Evolutionary conservation across 2,329 filamentous ascomycete genomes (phyloP), one percentile per base, ranked within the genome.

Genomic region (Atkinsonella hypoxylon): DNA sequence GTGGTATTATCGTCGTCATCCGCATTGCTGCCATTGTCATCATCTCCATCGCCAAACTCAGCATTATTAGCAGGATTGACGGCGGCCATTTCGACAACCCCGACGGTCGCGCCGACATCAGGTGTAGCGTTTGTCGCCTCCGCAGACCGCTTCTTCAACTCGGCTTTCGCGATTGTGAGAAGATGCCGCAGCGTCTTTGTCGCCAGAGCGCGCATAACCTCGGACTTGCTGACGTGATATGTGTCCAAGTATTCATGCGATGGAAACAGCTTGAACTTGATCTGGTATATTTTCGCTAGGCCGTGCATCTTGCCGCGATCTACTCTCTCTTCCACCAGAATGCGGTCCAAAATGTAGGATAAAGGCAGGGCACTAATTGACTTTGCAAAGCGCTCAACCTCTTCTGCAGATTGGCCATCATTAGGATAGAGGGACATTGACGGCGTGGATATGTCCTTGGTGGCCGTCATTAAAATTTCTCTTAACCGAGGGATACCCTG

Each of bases 391-490:
- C 76, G 79, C 60, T 89, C 82, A 9, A 81, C 82, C 49, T 90
- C 79, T 4, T 81, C 76, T 34, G 76, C 71, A 1, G 81, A 75
- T 36, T 95, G 70, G 59, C 89, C 85, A 20, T 82, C 74, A 58
- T 86, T 86, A 31, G 94, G 75, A 44, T 86, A 77, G 17, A 97
- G 74, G 1, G 87, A 93, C 89, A 95, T 95, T 5, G 82, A 81
- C 1, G 93, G 93, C 0, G 93, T 98, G 39, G 89, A 87, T 55
- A 97, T 96, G 44, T 85, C 79, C 48, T 83, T 79, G 63, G 87
- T 93, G 26, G 93, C 93, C 46, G 93, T 97, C 93, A 98, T 98
- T 57, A 98, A 79, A 60, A 98, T 96, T 77, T 98, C 93, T 71
- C 93, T 80, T 18, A 98, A 78, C 70, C 93, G 89, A 53, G 93